These are phyloP conservation scores for Globisporangium canariense DNA, from an alignment of 352 stramenopile species.

Conservation along the genomic window DNA sequence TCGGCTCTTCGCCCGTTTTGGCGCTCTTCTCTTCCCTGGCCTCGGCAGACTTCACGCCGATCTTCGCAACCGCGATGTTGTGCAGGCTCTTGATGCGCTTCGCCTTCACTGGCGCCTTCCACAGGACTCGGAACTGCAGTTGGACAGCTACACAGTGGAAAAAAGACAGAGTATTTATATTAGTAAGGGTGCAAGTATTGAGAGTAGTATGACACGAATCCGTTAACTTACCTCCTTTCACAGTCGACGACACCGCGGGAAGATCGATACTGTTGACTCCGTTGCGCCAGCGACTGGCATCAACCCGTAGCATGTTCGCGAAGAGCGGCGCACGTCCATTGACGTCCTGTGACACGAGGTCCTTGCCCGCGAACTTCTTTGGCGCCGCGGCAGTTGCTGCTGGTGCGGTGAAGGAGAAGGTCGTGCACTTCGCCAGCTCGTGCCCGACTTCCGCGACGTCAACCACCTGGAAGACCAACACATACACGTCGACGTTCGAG, in stretches of 20 bases:
- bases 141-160: slow-evolving; percentile 13
- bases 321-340: slow-evolving; percentile 47
- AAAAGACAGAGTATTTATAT: not conserved
- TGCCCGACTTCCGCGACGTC: slow-evolving; percentile 50
- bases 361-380: slow-evolving; percentile 32
- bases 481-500: slow-evolving; percentile 35
- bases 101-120: slow-evolving; percentile 15
- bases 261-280: slow-evolving; percentile 55
- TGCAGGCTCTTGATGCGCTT: slow-evolving; percentile 23
- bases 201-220: not conserved
- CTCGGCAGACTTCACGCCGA: slow-evolving; percentile 15
- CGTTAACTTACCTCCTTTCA: slow-evolving; percentile 43
- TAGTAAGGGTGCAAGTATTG: not conserved
- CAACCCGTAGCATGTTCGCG: slow-evolving; percentile 57
- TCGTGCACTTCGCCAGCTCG: slow-evolving; percentile 27
- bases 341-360: slow-evolving; percentile 34
- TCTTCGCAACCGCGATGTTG: slow-evolving; percentile 16
- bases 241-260: slow-evolving; percentile 33
- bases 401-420: slow-evolving; percentile 39
- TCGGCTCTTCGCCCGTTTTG: slow-evolving; percentile 9
- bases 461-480: slow-evolving; percentile 64
- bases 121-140: slow-evolving; percentile 21
- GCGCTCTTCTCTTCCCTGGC: not conserved
- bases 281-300: slow-evolving; percentile 38
- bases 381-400: not conserved